phyloP scores from a whole-genome alignment of 2,329 filamentous ascomycete genomes.

The Xenosphaeropsis pyriputrescens region DNA sequence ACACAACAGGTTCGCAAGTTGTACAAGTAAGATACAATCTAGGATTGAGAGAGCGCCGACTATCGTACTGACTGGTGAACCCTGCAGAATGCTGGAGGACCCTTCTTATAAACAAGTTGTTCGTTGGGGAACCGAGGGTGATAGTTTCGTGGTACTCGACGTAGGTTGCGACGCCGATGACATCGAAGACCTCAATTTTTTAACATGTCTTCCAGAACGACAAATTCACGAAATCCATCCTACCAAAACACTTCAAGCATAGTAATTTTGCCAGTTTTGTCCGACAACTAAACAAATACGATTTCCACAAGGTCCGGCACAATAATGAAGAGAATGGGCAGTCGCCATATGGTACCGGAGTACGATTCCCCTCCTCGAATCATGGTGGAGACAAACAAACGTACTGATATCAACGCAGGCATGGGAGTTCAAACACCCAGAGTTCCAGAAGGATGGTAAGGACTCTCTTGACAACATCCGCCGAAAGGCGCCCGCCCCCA shows the following conservation, averaged over 20 bases:
- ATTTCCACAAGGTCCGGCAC: slow-evolving; percentile 94
- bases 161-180: slow-evolving; percentile 31
- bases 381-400: slow-evolving; percentile 15
- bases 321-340: slow-evolving; percentile 77
- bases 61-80: slow-evolving; percentile 16
- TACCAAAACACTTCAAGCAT: slow-evolving; percentile 98
- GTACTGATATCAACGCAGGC: slow-evolving; percentile 31
- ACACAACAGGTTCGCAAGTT: slow-evolving; percentile 74
- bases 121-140: slow-evolving; percentile 85
- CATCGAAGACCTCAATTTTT: too few relatives aligned
- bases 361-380: slow-evolving; percentile 6
- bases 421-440: slow-evolving; percentile 96
- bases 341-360: slow-evolving; percentile 65
- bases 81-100: slow-evolving; percentile 80
- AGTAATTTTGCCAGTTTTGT: slow-evolving; percentile 98
- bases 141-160: slow-evolving; percentile 95
- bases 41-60: neutral
- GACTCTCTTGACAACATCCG: slow-evolving; percentile 94
- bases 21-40: slow-evolving; percentile 61
- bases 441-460: slow-evolving; percentile 91
- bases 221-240: slow-evolving; percentile 92
- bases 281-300: slow-evolving; percentile 90
- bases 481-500: slow-evolving; percentile 81
- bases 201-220: slow-evolving; percentile 53
- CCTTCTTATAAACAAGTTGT: slow-evolving; percentile 86